Evolutionary conservation across 225 moss, liverwort and hornwort genomes (phyloP), one percentile per base, ranked within the genome.

Genomic region (Lunularia cruciata): DNA sequence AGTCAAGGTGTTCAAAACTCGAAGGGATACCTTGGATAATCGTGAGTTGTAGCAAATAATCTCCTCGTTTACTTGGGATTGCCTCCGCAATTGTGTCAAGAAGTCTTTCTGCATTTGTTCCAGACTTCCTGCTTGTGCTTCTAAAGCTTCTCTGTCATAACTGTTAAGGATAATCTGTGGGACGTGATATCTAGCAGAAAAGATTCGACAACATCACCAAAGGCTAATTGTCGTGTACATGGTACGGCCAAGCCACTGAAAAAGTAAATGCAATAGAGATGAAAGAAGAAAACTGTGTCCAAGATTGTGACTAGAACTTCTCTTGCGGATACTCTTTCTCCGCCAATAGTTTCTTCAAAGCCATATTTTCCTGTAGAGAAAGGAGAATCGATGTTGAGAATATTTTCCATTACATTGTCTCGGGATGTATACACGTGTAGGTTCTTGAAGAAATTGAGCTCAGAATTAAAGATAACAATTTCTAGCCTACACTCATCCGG

Each of bases 51-150:
- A 77, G 3, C 53, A 34, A 0, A 77, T 77, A 3, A 81, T 65
- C 55, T 81, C 81, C 47, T 77, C 73, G 32, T 81, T 81, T 46
- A 81, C 77, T 58, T 81, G 60, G 0, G 60, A 52, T 10, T 73
- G 70, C 47, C 73, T 69, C 13, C 76, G 72, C 35, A 75, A 0
- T 30, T 80, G 75, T 4, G 25, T 23, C 9, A 72, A 63, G 45
- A 69, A 69, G 20, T 81, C 81, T 67, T 53, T 81, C 64, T 66
- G 81, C 76, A 73, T 49, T n/a, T 65, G 73, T 40, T 81, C 76
- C 59, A 76, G 9, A 25, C 52, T 56, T 18, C 14, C 60, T 19
- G 67, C 77, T 61, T 71, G 81, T 27, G 12, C 38, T 49, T 73
- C 70, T 43, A 77, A 23, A 53, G 54, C 65, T 35, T 37, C 47